A percentile compares a stretch with the other conserved stretches of the same genome.
Evolutionary conservation across 108 stramenopile genomes (phyloP).

Genomic region (Pseudonitzschia multistriata): DNA sequence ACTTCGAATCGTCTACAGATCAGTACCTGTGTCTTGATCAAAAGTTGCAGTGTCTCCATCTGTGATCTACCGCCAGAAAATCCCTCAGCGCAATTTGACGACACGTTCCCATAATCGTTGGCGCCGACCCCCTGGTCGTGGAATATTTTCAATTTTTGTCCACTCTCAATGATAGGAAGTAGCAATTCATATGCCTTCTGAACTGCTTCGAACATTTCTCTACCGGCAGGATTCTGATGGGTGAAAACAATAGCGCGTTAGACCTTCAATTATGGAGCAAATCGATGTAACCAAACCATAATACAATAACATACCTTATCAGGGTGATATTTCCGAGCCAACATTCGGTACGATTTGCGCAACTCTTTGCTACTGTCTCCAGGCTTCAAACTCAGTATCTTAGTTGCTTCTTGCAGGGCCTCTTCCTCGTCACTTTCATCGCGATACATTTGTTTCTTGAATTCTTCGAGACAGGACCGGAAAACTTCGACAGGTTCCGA

Average conservation of each 20-base stretch:
- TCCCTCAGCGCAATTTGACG: constrained; percentile 35
- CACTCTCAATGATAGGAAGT: constrained; percentile 55
- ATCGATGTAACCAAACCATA: background rate
- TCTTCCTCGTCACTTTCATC: constrained; percentile 49
- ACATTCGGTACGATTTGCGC: constrained; percentile 55
- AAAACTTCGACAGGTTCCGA: constrained; percentile 75
- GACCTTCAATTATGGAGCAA: background rate
- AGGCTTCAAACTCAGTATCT: constrained; percentile 46
- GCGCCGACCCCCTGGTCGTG: background rate
- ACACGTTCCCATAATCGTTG: background rate
- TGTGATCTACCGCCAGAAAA: constrained; percentile 43
- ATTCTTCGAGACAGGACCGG: constrained; percentile 57
- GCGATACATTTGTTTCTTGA: constrained; percentile 58
- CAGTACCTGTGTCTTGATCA: constrained; percentile 65
- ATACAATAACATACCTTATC: constrained; percentile 44
- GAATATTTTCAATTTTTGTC: constrained; percentile 36
- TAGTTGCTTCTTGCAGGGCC: constrained; percentile 47
- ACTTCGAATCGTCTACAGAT: constrained; percentile 65
- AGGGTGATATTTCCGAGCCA: constrained; percentile 75
- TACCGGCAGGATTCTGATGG: constrained; percentile 54
- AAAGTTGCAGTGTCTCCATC: constrained; percentile 49
- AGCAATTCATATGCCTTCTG: constrained; percentile 74
- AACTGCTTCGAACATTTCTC: constrained; percentile 79
- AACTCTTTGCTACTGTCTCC: constrained; percentile 57
- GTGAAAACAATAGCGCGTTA: background rate